These are phyloP conservation scores for Licmophora abbreviata DNA, from an alignment of 108 stramenopile species.

Conservation along the genomic window DNA sequence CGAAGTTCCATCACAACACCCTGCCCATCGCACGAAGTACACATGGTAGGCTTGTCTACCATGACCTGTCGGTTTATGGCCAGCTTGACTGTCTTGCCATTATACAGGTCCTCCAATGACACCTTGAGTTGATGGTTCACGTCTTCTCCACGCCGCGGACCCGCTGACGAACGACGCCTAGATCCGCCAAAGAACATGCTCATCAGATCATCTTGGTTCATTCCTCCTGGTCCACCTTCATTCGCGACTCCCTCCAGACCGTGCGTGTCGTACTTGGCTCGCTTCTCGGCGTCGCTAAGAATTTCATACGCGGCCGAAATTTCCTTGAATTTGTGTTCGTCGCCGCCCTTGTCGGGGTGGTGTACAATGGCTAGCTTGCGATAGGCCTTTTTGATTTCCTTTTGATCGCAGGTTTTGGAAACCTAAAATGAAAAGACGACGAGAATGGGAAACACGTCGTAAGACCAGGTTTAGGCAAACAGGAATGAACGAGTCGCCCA, in stretches of 20 bases:
- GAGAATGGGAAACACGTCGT: constrained; percentile 1
- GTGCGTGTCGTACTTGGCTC: constrained; percentile 82
- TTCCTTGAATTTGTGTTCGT: constrained; percentile 90
- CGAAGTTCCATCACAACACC: constrained; percentile 89
- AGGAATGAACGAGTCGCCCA: not conserved
- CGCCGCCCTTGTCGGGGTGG: constrained; percentile 89
- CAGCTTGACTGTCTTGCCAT: constrained; percentile 94
- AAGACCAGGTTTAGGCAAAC: not conserved
- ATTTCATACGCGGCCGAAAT: constrained; percentile 87
- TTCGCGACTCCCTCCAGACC: constrained; percentile 83
- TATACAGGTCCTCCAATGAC: constrained; percentile 95
- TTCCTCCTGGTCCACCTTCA: constrained; percentile 51
- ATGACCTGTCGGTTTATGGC: constrained; percentile 91
- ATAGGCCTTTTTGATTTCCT: constrained; percentile 87
- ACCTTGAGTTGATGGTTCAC: constrained; percentile 93
- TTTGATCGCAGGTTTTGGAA: constrained; percentile 56
- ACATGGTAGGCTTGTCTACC: constrained; percentile 74
- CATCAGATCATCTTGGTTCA: constrained; percentile 79
- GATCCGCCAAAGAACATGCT: constrained; percentile 90
- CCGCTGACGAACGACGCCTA: constrained; percentile 28
- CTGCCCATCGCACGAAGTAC: constrained; percentile 80
- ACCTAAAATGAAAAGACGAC: constrained; percentile 21
- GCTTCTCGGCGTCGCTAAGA: constrained; percentile 80
- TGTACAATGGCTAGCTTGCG: constrained; percentile 78
- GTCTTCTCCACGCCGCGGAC: constrained; percentile 89